Conservation (phyloP, 2,329 filamentous ascomycete species). For the Colletotrichum paranaense region DNA sequence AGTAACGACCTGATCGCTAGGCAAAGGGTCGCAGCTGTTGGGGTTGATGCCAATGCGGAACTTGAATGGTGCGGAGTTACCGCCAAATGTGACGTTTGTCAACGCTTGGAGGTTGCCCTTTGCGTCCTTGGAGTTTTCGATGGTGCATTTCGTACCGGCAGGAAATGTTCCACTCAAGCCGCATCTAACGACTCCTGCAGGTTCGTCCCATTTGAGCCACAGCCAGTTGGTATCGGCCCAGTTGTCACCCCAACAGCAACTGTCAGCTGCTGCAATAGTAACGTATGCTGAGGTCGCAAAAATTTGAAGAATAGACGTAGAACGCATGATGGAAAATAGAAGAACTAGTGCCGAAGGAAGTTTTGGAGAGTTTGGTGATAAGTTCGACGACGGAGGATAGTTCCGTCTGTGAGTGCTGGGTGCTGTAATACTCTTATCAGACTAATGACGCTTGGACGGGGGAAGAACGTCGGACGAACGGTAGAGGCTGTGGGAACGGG, state of each 20-base stretch:
- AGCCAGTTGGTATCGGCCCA: neutral
- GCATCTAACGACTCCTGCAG: slow-evolving; percentile 6
- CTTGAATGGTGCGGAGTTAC: neutral
- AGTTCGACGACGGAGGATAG: neutral
- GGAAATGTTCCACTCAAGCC: neutral
- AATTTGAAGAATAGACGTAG: neutral
- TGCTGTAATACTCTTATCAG: neutral
- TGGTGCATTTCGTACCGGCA: neutral
- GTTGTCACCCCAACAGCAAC: slow-evolving; percentile 6
- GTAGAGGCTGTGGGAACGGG: neutral
- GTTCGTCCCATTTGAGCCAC: slow-evolving; percentile 8
- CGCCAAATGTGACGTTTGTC: slow-evolving; percentile 18
- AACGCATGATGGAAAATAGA: neutral
- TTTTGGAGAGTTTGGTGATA: neutral
- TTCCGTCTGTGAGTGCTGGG: neutral
- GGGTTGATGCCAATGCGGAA: slow-evolving; percentile 23
- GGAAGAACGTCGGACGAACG: neutral
- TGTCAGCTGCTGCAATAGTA: neutral
- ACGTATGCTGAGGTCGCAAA: neutral
- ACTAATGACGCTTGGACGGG: neutral
- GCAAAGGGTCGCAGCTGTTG: neutral
- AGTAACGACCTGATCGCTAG: slow-evolving; percentile 4
- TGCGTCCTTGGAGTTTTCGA: slow-evolving; percentile 5
- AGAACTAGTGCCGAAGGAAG: neutral
- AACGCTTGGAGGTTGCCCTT: slow-evolving; percentile 14